Evolutionary conservation across 108 stramenopile species (phyloP).

Genomic region (Nitzschia palea): DNA sequence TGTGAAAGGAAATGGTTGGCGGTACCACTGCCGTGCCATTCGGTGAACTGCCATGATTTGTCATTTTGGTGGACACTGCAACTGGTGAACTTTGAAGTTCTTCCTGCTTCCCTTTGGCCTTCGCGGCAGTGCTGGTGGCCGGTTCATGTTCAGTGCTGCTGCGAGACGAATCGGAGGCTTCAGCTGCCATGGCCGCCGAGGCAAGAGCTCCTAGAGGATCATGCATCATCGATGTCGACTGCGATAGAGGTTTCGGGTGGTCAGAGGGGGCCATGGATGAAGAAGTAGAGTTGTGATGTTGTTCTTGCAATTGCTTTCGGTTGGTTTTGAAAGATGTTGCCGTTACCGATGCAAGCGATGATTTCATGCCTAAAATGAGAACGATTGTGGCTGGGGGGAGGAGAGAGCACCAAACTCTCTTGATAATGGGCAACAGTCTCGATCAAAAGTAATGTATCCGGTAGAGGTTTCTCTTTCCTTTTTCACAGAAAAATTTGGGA

Average conservation of each 20-base stretch:
- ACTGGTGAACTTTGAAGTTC: no score
- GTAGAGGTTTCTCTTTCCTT: neutral
- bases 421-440: neutral
- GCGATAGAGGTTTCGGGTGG: neutral
- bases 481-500: slow-evolving; percentile 18
- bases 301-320: neutral
- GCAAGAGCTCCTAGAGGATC: slow-evolving; percentile 41
- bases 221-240: slow-evolving; percentile 18
- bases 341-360: neutral
- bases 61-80: no score
- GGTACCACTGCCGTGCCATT: slow-evolving; percentile 7
- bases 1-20: slow-evolving; percentile 34
- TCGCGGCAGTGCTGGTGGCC: neutral
- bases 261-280: slow-evolving; percentile 15
- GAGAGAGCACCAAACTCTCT: neutral
- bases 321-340: neutral
- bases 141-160: slow-evolving; percentile 1
- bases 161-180: slow-evolving; percentile 24
- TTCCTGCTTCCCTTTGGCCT: neutral
- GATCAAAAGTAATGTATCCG: slow-evolving; percentile 10
- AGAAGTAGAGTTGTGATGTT: no score
- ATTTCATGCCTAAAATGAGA: slow-evolving; percentile 1
- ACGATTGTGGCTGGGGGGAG: no score
- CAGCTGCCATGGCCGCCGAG: slow-evolving; percentile 39
- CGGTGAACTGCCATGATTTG: no score